Evolutionary conservation across 2,329 filamentous ascomycete genomes (phyloP).

Genomic region (Colletotrichum sp.): DNA sequence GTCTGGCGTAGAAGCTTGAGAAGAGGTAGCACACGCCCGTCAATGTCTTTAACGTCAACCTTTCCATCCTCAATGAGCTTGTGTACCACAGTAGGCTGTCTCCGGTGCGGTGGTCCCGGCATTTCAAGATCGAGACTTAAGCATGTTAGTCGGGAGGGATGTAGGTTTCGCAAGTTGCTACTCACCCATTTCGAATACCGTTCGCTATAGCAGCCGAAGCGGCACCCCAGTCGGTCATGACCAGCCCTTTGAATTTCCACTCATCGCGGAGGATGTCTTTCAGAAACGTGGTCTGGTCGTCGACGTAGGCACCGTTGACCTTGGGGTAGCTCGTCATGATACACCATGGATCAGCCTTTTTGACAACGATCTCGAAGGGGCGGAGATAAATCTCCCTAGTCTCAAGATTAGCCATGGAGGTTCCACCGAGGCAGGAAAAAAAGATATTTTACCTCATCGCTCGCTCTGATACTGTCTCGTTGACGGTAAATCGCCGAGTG

Average conservation of each 20-base stretch:
- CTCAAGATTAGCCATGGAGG: neutral
- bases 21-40: neutral
- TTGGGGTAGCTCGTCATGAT: constrained; percentile 45
- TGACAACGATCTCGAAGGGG: constrained; percentile 41
- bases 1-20: neutral
- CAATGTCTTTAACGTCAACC: neutral
- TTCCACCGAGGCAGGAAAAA: neutral
- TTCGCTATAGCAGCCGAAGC: neutral
- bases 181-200: neutral
- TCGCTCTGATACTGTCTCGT: neutral
- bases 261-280: constrained; percentile 45
- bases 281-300: constrained; percentile 12
- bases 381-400: constrained; percentile 33
- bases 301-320: constrained; percentile 33
- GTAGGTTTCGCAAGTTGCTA: neutral
- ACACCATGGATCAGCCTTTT: constrained; percentile 35
- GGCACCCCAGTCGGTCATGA: constrained; percentile 46
- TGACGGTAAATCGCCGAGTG: neutral
- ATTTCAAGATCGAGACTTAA: constrained; percentile 46
- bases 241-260: constrained; percentile 42
- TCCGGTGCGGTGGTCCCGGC: constrained; percentile 45
- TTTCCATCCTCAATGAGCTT: neutral
- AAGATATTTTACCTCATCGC: neutral
- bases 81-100: neutral
- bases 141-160: neutral